phyloP scores from a whole-genome alignment of 164 flowering plant species.

The Nelumbo lutea region DNA sequence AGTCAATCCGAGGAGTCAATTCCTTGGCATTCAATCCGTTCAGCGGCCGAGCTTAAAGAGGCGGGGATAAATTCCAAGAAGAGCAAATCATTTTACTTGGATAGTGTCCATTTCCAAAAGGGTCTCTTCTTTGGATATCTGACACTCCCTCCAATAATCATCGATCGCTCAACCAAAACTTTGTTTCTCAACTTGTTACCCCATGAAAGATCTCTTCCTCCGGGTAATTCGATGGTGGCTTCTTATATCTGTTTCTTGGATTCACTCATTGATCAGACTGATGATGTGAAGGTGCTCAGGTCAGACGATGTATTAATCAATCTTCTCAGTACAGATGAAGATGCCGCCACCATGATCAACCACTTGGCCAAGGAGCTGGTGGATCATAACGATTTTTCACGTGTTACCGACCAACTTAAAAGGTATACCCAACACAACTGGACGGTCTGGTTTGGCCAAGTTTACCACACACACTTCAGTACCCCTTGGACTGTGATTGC shows the following conservation, averaged over 20 bases:
- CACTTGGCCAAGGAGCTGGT: background rate
- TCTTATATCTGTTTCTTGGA: background rate
- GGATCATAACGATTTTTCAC: too few species aligned
- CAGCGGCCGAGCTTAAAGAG: background rate
- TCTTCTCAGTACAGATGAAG: background rate
- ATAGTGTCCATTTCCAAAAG: background rate
- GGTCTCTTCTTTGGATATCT: background rate
- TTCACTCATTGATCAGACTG: background rate
- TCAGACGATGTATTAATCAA: background rate
- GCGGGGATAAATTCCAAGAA: background rate
- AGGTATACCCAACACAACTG: background rate
- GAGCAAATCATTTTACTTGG: background rate
- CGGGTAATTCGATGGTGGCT: background rate
- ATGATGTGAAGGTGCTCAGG: background rate
- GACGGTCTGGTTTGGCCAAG: background rate
- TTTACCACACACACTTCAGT: background rate
- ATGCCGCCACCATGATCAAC: background rate
- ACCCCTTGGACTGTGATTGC: background rate
- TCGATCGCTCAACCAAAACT: background rate
- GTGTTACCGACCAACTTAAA: too few species aligned
- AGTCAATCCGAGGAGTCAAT: background rate
- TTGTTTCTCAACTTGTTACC: background rate
- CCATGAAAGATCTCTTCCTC: too few species aligned
- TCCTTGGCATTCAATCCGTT: background rate
- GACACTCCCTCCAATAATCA: background rate